Conservation (phyloP, 2,329 filamentous ascomycete genomes). For the Calonectria honghensis region DNA sequence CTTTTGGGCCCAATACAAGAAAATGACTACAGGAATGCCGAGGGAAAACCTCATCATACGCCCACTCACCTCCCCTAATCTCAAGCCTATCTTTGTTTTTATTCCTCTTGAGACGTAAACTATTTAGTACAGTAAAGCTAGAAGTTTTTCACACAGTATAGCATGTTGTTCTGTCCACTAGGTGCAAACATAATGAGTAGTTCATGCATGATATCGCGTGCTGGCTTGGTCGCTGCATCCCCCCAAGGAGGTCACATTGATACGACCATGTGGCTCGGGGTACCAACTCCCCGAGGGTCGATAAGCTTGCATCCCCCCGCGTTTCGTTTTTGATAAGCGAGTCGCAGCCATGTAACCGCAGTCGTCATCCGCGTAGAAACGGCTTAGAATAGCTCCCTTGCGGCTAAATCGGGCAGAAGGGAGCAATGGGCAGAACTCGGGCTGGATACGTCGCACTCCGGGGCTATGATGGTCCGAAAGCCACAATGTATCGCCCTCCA, state of each 20-base stretch:
- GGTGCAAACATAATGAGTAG: not conserved
- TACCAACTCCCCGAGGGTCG: not conserved
- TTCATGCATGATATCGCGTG: not conserved
- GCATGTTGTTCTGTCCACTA: not conserved
- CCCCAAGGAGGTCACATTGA: not conserved
- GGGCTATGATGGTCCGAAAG: not conserved
- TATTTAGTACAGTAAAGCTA: not conserved
- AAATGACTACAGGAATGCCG: not conserved
- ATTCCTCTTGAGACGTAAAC: not conserved
- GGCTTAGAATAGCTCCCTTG: not conserved
- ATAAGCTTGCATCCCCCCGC: not conserved
- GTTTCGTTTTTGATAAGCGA: constrained; percentile 11
- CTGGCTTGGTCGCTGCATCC: not conserved
- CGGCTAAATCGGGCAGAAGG: not conserved
- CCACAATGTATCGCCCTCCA: not conserved
- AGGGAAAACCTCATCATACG: not conserved
- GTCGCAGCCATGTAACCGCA: constrained; percentile 2
- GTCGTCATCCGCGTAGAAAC: not conserved
- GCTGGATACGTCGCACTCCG: not conserved
- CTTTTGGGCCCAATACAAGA: not conserved
- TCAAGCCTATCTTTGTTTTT: not conserved
- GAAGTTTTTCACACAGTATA: not conserved
- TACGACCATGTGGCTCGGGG: not conserved
- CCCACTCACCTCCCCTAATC: not conserved
- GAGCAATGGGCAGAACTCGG: not conserved